Evolutionary conservation across 1,284 basidiomycete species (phyloP), one percentile per base, ranked within the genome.

Genomic region (Papiliotrema laurentii): DNA sequence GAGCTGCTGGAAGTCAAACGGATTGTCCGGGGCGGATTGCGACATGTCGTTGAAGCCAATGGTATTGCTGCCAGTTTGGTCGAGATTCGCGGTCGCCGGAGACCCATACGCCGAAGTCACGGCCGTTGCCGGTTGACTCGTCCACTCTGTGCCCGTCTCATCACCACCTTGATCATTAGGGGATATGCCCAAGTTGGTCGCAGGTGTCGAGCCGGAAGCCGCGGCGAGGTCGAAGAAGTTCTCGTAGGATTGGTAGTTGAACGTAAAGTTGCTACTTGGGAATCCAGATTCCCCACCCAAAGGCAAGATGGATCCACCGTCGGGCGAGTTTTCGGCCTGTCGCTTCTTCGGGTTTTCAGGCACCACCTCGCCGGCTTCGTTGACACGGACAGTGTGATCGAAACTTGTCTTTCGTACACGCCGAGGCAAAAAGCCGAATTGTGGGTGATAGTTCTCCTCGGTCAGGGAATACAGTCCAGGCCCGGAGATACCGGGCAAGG

Each of bases 391-490:
- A 0, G 89, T 90, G 71, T 91, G 89, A 73, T 93, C 89, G 67
- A 91, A 92, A 71, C 87, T 89, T 38, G 89, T 89, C 78, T 93
- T 91, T 55, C 90, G 82, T 50, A 91, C 86, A 64, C 86, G 84
- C 52, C 84, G 81, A 19, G 71, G 71, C 43, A 89, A 84, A 72
- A 88, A 89, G 5, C 81, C 76, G 51, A 72, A 75, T 47, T 73
- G 63, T 9, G 72, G 72, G 42, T 74, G 68, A 50, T 59, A 71
- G 55, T 74, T 74, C 52, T 73, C 72, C 43, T 69, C 64, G 7
- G 61, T 65, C 28, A 71, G 60, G 13, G 51, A 43, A 47, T 65
- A 69, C 21, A 74, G 47, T 0, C 71, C 71, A 4, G 72, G 71
- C 25, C 72, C 72, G 16, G 58, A 60, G 30, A 74, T 74, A 16